Base-by-base conservation (phyloP, 2,329 filamentous ascomycete species). In the Colletotrichum destructivum region DNA sequence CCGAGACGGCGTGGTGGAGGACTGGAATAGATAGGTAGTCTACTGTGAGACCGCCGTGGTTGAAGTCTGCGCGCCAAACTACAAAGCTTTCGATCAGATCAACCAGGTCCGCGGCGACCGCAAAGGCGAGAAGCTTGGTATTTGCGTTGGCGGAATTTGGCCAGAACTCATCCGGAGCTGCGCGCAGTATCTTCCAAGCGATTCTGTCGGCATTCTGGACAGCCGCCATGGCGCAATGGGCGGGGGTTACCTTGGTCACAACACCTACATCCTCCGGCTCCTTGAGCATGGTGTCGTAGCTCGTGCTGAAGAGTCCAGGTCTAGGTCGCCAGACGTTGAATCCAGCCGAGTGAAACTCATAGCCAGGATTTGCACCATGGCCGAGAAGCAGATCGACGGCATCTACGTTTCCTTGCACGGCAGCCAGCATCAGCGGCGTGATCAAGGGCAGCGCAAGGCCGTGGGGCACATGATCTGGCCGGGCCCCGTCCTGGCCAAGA, bases 1-100 rank as follows among this genome's bases (percentile, higher is more conserved):
- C 63, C 31, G 68, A 71, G 7, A 62, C 18, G 51, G 35, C 64
- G 5, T 68, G 63, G 23, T 71, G 68, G 7, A 68, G 18, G 35
- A 68, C 56, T 1, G 68, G 56, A 31, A 46, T 49, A 2, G 12
- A 15, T 40, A 35, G 18, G 2, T 2, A n/a, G 56, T 61, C 47
- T 2, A 9, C 8, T 3, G 55, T 46, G 31, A 9, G 1, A 18
- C 68, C 68, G 16, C 63, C 68, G 4, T 67, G 63, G 13, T 67
- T 15, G 16, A 67, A 23, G 13, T 40, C 38, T 18, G 63, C 62
- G 6, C 55, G 47, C 26, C 54, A 61, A 16, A 42, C 12, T 9
- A 70, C 31, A 1, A 70, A 6, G 11, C 51, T 21, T 6, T 61
- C 67, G 6, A 61, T 42, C 42, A 70, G 11, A 2, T 40, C 23